Evolutionary conservation across 2,329 filamentous ascomycete species (phyloP).

Genomic region (Fusarium robinianum): DNA sequence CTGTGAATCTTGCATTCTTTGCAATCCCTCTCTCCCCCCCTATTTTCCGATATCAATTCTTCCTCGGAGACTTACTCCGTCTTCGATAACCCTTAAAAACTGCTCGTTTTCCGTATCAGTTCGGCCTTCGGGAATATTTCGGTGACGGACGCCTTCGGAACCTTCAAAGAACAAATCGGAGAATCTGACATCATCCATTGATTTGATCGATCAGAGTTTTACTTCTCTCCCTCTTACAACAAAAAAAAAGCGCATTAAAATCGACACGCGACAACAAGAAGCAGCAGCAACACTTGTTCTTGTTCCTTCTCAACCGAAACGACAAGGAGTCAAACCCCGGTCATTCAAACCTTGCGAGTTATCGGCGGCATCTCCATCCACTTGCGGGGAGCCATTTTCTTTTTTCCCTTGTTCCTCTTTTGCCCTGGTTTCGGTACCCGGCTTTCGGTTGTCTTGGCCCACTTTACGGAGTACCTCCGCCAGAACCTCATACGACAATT

Average conservation of each 20-base stretch:
- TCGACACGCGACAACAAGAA: constrained; percentile 4
- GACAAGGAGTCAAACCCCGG: constrained; percentile 14
- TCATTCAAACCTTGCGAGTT: too few species aligned
- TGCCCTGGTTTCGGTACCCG: too few species aligned
- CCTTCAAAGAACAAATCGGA: too few species aligned
- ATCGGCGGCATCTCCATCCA: constrained; percentile 3
- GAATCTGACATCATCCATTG: constrained; percentile 33
- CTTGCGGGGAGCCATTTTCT: constrained; percentile 15
- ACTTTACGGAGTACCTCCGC: too few species aligned
- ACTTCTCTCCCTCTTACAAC: too few species aligned
- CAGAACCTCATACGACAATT: too few species aligned
- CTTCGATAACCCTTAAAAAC: neutral
- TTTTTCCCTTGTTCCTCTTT: neutral
- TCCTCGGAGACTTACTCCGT: neutral
- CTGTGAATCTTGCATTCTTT: constrained; percentile 1
- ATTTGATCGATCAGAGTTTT: constrained; percentile 19
- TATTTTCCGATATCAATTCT: too few species aligned
- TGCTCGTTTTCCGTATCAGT: constrained; percentile 15
- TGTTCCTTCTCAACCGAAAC: too few species aligned
- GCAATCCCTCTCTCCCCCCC: neutral
- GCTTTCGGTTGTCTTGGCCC: too few species aligned
- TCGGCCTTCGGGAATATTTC: constrained; percentile 39
- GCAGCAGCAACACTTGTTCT: too few species aligned
- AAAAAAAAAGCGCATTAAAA: constrained; percentile 1
- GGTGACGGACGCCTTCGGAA: constrained; percentile 33